Evolutionary conservation across 2,329 filamentous ascomycete genomes (phyloP), one percentile per base, ranked within the genome.

Genomic region (Exophiala aquamarina): DNA sequence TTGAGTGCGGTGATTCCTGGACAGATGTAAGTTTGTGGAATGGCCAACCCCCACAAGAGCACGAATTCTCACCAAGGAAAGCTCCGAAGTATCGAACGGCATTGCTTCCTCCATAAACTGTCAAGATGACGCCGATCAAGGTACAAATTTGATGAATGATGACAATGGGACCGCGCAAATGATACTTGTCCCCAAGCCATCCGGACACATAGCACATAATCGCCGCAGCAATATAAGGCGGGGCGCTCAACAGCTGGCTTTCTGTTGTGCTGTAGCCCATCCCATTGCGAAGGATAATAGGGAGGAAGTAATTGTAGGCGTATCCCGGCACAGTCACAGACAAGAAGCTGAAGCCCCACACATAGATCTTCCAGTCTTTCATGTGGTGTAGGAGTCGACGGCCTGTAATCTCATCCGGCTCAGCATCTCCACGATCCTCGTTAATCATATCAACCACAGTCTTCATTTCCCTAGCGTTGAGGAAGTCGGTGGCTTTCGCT

Each of bases 361-460:
- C 37, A 56, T 67, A 63, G 4, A 67, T 47, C 52, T 66, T 63
- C 64, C 66, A 68, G 52, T 68, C 65, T 36, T 55, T 59, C 35
- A 68, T 52, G 44, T 63, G 61, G 1, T 51, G 28, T 21, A 66
- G 26, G 23, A 63, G 59, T 13, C 57, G 55, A 9, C 47, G 40
- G 7, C 47, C n/a, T 1, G 61, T 63, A 8, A 66, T 41, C 4
- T 35, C 34, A 31, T 61, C 59, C 36, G 59, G 60, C 23, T 57
- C 59, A 6, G 63, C 64, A 36, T 68, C 66, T 3, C 63, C 64
- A 5, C 65, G 59, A 47, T 69, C 66, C 14, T 58, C 55, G 21
- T 71, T 61, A 47, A 72, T 67, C 8, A 64, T 63, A 14, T 46
- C 59, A 33, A 66, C 55, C n/a, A 70, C 57, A 41, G 67, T 60